phyloP scores from a whole-genome alignment of 1,284 basidiomycete genomes.

The Marasmius oreades region DNA sequence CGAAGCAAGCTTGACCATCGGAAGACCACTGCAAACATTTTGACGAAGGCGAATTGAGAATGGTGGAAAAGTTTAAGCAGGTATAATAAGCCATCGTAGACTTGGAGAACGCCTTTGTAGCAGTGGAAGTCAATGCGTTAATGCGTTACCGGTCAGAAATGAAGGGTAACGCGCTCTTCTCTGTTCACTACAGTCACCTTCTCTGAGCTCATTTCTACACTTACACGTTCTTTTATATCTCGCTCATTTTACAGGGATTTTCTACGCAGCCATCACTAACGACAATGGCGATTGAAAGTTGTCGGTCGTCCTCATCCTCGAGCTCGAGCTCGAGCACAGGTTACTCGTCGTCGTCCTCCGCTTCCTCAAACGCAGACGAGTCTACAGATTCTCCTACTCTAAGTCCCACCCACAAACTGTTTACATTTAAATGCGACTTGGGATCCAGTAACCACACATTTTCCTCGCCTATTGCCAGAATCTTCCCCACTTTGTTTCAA shows the following conservation, averaged over 20 bases:
- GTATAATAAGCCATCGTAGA: conserved; percentile 27
- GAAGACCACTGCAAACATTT: conserved; percentile 66
- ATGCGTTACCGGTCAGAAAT: neutral
- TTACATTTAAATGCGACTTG: neutral
- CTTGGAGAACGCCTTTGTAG: neutral
- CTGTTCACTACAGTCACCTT: neutral
- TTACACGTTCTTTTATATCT: neutral
- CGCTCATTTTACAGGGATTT: neutral
- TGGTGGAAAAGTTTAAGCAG: conserved; percentile 52
- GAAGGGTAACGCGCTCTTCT: neutral
- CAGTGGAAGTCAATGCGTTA: neutral
- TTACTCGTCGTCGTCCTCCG: neutral
- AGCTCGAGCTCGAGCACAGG: conserved; percentile 21
- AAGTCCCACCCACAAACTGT: neutral
- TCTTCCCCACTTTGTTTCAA: neutral
- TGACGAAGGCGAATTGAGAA: conserved; percentile 53
- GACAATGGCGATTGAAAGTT: neutral
- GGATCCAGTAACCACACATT: neutral
- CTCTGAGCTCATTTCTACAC: neutral
- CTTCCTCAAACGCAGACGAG: neutral
- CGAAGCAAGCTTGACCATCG: conserved; percentile 66
- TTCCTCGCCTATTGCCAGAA: neutral
- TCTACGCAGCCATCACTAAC: neutral
- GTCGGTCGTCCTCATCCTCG: conserved; percentile 14
- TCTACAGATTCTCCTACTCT: neutral